Percentiles rank a stretch among this genome's conserved stretches.
These are phyloP conservation scores for Lolium rigidum DNA, from an alignment of 176 grass and related monocot genomes.

Conservation along the genomic window DNA sequence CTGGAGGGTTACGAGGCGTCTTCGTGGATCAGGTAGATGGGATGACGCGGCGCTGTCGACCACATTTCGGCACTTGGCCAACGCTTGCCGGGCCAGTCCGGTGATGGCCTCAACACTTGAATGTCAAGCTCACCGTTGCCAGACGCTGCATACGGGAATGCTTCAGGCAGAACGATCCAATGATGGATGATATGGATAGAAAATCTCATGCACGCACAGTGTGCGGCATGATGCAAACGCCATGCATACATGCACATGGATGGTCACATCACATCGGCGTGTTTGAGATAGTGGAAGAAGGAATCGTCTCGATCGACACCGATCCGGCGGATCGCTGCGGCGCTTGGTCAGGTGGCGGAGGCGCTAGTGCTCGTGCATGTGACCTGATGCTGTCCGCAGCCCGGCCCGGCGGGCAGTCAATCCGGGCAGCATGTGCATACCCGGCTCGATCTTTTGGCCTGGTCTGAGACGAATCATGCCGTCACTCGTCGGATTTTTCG, in stretches of 20 bases:
- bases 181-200: not conserved
- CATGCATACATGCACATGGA: not conserved
- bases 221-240: not conserved
- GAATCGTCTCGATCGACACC: not conserved
- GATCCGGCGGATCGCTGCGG: not conserved
- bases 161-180: not conserved
- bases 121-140: not conserved
- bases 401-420: not conserved
- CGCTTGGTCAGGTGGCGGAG: not conserved
- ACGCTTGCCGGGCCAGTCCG: not conserved
- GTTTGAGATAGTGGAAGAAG: not conserved
- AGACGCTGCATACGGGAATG: not conserved
- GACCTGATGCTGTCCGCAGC: not conserved
- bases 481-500: not conserved
- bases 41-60: not conserved
- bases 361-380: not conserved
- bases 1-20: too few relatives aligned
- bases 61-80: conserved; percentile 5
- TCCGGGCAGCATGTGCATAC: conserved; percentile 39
- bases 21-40: not conserved
- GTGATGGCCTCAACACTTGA: not conserved
- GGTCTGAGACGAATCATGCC: not conserved
- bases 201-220: too few relatives aligned
- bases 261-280: conserved; percentile 41
- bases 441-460: not conserved